phyloP scores from a whole-genome alignment of 1,139 yeast species.

The Taphrina pruni region DNA sequence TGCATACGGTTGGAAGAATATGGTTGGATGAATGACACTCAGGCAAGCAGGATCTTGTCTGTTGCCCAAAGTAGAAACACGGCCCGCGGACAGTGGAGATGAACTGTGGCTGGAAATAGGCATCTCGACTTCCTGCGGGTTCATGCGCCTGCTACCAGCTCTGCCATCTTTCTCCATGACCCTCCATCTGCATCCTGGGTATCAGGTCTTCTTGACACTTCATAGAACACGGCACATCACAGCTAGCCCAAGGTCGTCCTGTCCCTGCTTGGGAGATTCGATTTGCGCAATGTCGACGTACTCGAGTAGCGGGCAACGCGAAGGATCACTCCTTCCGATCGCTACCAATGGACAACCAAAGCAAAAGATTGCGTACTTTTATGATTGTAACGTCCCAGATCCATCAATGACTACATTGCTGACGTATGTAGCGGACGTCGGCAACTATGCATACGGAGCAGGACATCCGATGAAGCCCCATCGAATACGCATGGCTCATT shows the following conservation, averaged over 20 bases:
- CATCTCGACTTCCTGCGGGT: neutral
- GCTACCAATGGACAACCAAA: slow-evolving; percentile 41
- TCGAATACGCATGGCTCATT: slow-evolving; percentile 88
- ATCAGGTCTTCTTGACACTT: no score
- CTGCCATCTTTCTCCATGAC: no score
- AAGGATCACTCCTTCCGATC: slow-evolving; percentile 41
- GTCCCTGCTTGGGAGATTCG: neutral
- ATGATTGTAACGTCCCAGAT: slow-evolving; percentile 45
- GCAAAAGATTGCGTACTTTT: slow-evolving; percentile 46
- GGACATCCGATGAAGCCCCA: slow-evolving; percentile 99
- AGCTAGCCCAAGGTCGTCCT: neutral
- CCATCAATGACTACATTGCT: neutral
- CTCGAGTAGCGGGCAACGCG: slow-evolving; percentile 35
- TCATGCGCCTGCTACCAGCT: no score
- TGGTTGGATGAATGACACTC: no score
- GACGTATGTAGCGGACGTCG: slow-evolving; percentile 69
- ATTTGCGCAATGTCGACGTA: slow-evolving; percentile 23
- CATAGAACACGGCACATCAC: no score
- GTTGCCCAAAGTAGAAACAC: neutral
- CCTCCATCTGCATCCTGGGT: no score
- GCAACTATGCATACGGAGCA: slow-evolving; percentile 96
- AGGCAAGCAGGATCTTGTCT: no score
- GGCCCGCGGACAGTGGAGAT: neutral
- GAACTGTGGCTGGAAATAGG: slow-evolving; percentile 5
- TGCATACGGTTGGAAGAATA: no score